A percentile compares a stretch with the other conserved stretches of the same genome.
Evolutionary conservation across 306 rosid genomes (phyloP).

Genomic region (Quercus agrifolia): DNA sequence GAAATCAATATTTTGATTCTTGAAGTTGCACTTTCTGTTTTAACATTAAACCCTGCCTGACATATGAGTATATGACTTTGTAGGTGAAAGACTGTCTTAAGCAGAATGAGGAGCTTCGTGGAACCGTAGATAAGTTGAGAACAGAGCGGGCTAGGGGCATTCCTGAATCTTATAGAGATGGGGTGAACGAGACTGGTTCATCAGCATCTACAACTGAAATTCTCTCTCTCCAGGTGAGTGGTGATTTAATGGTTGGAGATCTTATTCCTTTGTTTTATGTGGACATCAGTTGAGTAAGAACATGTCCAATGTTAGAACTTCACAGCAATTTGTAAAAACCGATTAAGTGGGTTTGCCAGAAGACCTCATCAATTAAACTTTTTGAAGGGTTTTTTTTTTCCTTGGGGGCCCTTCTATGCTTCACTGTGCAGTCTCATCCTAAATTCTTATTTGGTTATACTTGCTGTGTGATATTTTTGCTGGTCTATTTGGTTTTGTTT

Average conservation of each 20-base stretch:
- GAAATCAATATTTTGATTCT: slow-evolving; percentile 1
- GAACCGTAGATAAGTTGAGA: slow-evolving; percentile 59
- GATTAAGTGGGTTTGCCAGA: neutral
- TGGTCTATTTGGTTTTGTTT: slow-evolving; percentile 8
- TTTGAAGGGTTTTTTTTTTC: neutral
- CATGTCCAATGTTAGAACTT: neutral
- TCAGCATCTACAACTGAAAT: slow-evolving; percentile 50
- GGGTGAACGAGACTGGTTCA: slow-evolving; percentile 31
- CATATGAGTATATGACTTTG: slow-evolving; percentile 27
- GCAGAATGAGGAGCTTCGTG: slow-evolving; percentile 88
- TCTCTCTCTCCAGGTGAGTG: slow-evolving; percentile 70
- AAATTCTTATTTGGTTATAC: neutral
- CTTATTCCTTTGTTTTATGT: slow-evolving; percentile 9
- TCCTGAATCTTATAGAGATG: slow-evolving; percentile 35
- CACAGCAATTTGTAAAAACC: slow-evolving; percentile 4
- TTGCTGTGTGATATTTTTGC: slow-evolving; percentile 8
- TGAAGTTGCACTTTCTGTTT: neutral
- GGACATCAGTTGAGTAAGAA: slow-evolving; percentile 4
- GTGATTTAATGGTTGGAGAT: neutral
- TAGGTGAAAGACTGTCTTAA: slow-evolving; percentile 90
- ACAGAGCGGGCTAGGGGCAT: slow-evolving; percentile 55
- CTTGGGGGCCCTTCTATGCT: neutral
- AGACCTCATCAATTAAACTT: neutral
- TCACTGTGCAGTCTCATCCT: neutral
- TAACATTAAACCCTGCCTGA: neutral